Conservation (phyloP, 331 rosid genomes). For the Phaseolus coccineus region DNA sequence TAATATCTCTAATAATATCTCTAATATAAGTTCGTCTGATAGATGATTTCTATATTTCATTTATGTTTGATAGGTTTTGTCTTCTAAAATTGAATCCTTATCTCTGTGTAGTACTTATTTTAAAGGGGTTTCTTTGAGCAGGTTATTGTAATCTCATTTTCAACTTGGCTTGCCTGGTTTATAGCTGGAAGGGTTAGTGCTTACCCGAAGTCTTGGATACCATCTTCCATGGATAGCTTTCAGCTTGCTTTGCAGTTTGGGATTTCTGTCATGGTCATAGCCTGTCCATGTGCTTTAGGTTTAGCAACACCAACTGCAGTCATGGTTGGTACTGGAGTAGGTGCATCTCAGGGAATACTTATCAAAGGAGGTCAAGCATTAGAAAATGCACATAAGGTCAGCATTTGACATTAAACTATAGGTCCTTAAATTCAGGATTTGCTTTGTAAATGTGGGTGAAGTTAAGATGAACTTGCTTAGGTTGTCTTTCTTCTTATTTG, state of each 20-base stretch:
- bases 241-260: slow-evolving; percentile 87
- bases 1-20: too few relatives aligned
- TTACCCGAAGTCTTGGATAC: slow-evolving; percentile 79
- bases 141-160: slow-evolving; percentile 71
- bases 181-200: slow-evolving; percentile 65
- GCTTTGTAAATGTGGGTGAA: slow-evolving; percentile 15
- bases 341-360: slow-evolving; percentile 80
- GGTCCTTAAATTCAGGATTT: neutral
- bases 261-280: slow-evolving; percentile 90
- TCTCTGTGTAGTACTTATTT: neutral
- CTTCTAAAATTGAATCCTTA: neutral
- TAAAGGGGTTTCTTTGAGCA: slow-evolving; percentile 32
- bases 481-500: neutral
- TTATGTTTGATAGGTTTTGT: neutral
- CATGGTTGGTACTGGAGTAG: slow-evolving; percentile 94
- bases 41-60: neutral
- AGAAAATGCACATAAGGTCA: slow-evolving; percentile 87
- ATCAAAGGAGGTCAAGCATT: slow-evolving; percentile 91
- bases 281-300: slow-evolving; percentile 92
- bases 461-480: neutral
- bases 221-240: slow-evolving; percentile 79
- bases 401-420: neutral
- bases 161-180: slow-evolving; percentile 82
- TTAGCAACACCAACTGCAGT: slow-evolving; percentile 91
- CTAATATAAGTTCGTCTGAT: too few relatives aligned